A percentile compares a stretch with the other conserved stretches of the same genome.
Conservation (phyloP, 768 basidiomycete genomes). For the Tylopilus sp. region DNA sequence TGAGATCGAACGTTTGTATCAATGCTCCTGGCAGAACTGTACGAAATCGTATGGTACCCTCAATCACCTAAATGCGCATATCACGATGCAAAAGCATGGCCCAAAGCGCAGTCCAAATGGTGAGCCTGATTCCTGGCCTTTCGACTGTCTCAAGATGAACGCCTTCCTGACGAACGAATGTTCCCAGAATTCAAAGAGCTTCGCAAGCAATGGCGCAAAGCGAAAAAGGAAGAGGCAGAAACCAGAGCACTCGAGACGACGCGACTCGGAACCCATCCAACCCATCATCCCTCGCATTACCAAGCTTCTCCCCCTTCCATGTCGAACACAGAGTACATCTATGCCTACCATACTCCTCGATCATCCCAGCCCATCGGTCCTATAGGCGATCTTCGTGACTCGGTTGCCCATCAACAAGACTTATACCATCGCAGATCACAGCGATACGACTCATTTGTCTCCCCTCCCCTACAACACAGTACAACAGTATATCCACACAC, state of each 20-base stretch:
- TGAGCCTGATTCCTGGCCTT: constrained; percentile 36
- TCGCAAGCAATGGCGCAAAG: constrained; percentile 92
- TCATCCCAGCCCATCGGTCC: constrained; percentile 7
- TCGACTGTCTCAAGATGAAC: background rate
- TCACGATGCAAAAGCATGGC: constrained; percentile 98
- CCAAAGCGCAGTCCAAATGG: constrained; percentile 85
- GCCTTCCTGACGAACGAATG: constrained; percentile 9
- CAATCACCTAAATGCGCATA: constrained; percentile 97
- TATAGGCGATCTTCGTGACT: constrained; percentile 21
- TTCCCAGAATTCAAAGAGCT: constrained; percentile 92
- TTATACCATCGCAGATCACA: constrained; percentile 25
- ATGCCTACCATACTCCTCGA: constrained; percentile 24
- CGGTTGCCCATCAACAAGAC: constrained; percentile 14
- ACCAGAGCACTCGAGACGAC: constrained; percentile 14
- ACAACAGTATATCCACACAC: constrained; percentile 19
- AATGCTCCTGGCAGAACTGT: constrained; percentile 76
- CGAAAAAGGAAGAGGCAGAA: constrained; percentile 73
- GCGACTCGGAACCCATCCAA: constrained; percentile 18
- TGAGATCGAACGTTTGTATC: constrained; percentile 93
- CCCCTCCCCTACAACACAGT: constrained; percentile 16
- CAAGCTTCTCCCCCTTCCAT: constrained; percentile 26
- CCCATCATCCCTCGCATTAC: constrained; percentile 16
- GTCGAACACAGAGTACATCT: constrained; percentile 25
- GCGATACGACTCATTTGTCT: constrained; percentile 23
- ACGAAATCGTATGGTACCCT: constrained; percentile 90